phyloP scores from a whole-genome alignment of 208 protist species.

The Acanthamoeba lenticulata region DNA sequence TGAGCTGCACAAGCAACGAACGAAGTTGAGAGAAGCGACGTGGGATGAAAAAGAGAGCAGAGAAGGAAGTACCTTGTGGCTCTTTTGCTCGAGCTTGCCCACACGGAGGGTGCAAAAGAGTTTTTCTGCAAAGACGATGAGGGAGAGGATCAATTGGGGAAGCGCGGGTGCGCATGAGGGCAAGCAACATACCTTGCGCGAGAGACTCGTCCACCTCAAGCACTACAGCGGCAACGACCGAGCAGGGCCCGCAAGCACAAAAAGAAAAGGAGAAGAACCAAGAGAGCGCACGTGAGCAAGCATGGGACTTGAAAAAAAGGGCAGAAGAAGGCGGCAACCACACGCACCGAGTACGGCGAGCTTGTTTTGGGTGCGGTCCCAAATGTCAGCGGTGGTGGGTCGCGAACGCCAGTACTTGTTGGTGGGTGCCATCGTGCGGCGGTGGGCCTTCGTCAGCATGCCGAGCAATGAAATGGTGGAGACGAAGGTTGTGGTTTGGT shows the following conservation, averaged over 20 bases:
- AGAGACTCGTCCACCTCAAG: not conserved
- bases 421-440: not conserved
- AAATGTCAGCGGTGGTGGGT: not conserved
- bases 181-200: not conserved
- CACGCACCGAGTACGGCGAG: slow-evolving; percentile 2
- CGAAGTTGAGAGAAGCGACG: not conserved
- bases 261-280: not conserved
- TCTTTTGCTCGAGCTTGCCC: not conserved
- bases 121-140: not conserved
- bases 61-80: not conserved
- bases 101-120: not conserved
- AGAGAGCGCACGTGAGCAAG: not conserved
- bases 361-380: slow-evolving; percentile 30
- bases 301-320: not conserved
- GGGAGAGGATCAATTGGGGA: not conserved
- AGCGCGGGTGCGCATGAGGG: not conserved
- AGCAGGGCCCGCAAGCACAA: not conserved
- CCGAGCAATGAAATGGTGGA: not conserved
- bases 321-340: not conserved
- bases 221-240: not conserved
- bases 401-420: not conserved
- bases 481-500: not conserved
- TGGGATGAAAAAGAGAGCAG: not conserved
- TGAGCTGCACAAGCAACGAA: not conserved
- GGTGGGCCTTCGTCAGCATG: not conserved